phyloP scores from a whole-genome alignment of 1,139 yeast species.

The Scheffersomyces parashehatae region DNA sequence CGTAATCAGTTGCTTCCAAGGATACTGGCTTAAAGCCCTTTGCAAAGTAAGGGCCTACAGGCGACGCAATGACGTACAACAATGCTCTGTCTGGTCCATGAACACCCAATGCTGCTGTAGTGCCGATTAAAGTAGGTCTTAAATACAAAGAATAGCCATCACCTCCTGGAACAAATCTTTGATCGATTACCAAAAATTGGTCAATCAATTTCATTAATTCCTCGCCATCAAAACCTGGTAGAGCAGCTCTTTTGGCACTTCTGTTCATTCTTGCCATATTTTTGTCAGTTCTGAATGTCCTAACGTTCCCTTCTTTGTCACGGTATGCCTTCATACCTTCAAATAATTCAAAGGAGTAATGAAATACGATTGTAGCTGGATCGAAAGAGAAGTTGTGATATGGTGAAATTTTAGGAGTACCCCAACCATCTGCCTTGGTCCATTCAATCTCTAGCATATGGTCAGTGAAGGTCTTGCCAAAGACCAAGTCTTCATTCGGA shows the following conservation, averaged over 20 bases:
- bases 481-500: constrained; percentile 74
- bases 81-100: constrained; percentile 77
- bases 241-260: constrained; percentile 82
- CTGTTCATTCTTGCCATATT: constrained; percentile 91
- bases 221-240: constrained; percentile 81
- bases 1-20: constrained; percentile 91
- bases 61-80: constrained; percentile 83
- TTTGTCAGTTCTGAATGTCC: constrained; percentile 87
- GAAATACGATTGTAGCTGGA: constrained; percentile 88
- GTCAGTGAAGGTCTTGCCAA: constrained; percentile 85
- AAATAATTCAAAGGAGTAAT: constrained; percentile 91
- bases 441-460: constrained; percentile 91
- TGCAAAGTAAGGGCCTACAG: constrained; percentile 91
- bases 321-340: constrained; percentile 97
- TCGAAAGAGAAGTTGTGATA: constrained; percentile 75
- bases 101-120: constrained; percentile 84
- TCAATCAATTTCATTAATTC: constrained; percentile 74
- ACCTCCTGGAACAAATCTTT: constrained; percentile 76
- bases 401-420: constrained; percentile 78
- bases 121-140: constrained; percentile 94
- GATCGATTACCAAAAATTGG: constrained; percentile 71
- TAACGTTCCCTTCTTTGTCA: constrained; percentile 63
- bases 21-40: constrained; percentile 94
- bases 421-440: constrained; percentile 82
- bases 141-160: constrained; percentile 88